Evolutionary conservation across 495 filamentous ascomycete species (phyloP), one percentile per base, ranked within the genome.

Genomic region (Tuber borchii): DNA sequence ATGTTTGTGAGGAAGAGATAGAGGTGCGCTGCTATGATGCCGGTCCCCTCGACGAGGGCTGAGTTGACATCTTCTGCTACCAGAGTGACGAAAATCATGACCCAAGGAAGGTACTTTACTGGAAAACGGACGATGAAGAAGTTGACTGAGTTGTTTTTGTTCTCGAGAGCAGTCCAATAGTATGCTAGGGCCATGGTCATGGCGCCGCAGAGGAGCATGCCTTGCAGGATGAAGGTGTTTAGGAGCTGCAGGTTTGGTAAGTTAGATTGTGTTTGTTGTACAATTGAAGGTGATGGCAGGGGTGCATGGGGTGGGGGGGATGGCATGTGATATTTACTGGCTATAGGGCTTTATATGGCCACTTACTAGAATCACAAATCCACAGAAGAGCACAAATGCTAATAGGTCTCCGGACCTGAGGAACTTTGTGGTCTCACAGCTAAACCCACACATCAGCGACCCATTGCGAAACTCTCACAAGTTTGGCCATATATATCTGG

Each of bases 1-100:
- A 83, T 82, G 22, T 82, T 74, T 26, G 81, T 83, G 34, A 83
- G 71, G 37, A 83, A 83, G 46, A 83, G 78, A 45, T 83, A 83
- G 26, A 78, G 65, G 48, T 83, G 81, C 31, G 81, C 76, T 43
- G 81, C 81, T 37, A 77, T 73, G 48, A 83, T 43, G 0, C 81
- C 81, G n/a, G 81, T 83, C 39, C 75, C 78, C 69, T 82, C 75
- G 26, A 80, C 72, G 34, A 82, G 76, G 56, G 78, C 71, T 72
- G 81, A 70, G 20, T 43, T n/a, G 56, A 73, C 69, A 61, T 76
- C 81, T 17, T 71, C 76, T 69, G 78, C 74, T 12, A 83, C 74
- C 14, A 80, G 69, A 17, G 81, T 75, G 74, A 81, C 79, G 22
- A 78, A 70, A 26, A 83, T 81, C 81, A 83, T 83, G 69, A 81